phyloP scores from a whole-genome alignment of 31 red algal species.

The Endocladia muricata region DNA sequence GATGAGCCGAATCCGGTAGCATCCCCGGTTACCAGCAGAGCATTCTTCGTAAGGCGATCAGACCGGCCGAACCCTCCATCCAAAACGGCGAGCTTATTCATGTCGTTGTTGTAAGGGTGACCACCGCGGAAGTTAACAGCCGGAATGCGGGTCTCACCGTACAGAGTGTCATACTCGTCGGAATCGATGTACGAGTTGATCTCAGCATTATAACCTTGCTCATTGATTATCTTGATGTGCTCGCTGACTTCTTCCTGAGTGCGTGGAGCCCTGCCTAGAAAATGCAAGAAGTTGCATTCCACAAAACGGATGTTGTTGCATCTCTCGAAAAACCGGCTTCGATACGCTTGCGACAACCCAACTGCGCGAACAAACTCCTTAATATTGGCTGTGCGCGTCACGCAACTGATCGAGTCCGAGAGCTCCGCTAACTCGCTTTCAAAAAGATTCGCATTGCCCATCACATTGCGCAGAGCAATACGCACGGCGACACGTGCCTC shows the following conservation, averaged over 20 bases:
- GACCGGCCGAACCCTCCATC: constrained; percentile 26
- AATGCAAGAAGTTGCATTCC: constrained; percentile 64
- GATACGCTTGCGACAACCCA: constrained; percentile 52
- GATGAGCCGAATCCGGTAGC: constrained; percentile 22
- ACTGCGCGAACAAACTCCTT: constrained; percentile 75
- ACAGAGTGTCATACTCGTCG: constrained; percentile 61
- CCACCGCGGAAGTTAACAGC: constrained; percentile 60
- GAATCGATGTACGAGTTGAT: constrained; percentile 73
- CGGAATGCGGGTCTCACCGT: constrained; percentile 52
- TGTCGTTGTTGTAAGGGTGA: constrained; percentile 54
- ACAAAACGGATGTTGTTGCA: constrained; percentile 49
- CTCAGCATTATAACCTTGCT: constrained; percentile 57
- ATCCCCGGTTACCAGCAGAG: constrained; percentile 38
- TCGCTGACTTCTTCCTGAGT: constrained; percentile 48
- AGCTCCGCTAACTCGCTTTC: constrained; percentile 76
- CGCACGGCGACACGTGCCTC: constrained; percentile 40
- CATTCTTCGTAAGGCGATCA: constrained; percentile 20
- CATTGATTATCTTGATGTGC: constrained; percentile 60
- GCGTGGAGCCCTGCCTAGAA: constrained; percentile 55
- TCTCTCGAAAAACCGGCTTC: constrained; percentile 49
- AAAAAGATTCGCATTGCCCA: constrained; percentile 82
- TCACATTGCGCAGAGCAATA: constrained; percentile 38
- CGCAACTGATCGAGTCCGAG: constrained; percentile 48
- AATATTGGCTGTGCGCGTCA: constrained; percentile 42
- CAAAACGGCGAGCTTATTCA: constrained; percentile 61